phyloP scores from a whole-genome alignment of 495 filamentous ascomycete species.

The Tuber microsphaerosporum region DNA sequence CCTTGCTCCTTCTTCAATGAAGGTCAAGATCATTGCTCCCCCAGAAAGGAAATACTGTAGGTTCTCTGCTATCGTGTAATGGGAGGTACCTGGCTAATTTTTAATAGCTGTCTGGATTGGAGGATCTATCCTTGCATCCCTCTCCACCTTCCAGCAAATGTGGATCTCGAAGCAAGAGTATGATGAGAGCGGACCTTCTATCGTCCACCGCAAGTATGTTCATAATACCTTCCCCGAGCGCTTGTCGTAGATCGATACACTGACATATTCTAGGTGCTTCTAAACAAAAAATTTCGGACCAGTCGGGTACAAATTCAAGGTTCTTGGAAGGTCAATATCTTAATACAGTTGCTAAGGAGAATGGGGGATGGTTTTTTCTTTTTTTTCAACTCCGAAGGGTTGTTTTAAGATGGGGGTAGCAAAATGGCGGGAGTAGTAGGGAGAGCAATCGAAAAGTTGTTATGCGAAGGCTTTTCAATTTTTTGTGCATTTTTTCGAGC shows the following conservation, averaged over 20 bases:
- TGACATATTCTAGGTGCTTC: slow-evolving; percentile 40
- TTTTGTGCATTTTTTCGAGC: slow-evolving; percentile 25
- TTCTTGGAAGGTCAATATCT: slow-evolving; percentile 25
- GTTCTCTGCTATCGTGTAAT: slow-evolving; percentile 40
- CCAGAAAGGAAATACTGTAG: slow-evolving; percentile 96
- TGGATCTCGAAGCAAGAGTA: slow-evolving; percentile 99
- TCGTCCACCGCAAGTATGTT: slow-evolving; percentile 94
- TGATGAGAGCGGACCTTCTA: slow-evolving; percentile 98
- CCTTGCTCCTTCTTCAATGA: slow-evolving; percentile 96
- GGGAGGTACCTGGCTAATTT: slow-evolving; percentile 16
- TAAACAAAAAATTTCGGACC: slow-evolving; percentile 31
- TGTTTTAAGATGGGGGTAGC: slow-evolving; percentile 20
- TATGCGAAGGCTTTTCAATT: slow-evolving; percentile 25
- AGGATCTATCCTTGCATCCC: slow-evolving; percentile 98
- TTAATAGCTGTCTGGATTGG: slow-evolving; percentile 84
- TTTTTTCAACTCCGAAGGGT: not conserved
- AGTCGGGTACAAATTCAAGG: slow-evolving; percentile 17
- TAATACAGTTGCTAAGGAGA: slow-evolving; percentile 28
- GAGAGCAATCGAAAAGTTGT: slow-evolving; percentile 26
- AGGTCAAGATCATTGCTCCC: slow-evolving; percentile 96
- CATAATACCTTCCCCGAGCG: not conserved
- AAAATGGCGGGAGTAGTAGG: slow-evolving; percentile 11
- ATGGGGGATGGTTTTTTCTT: slow-evolving; percentile 10
- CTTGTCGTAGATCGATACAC: not conserved
- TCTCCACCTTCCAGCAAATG: slow-evolving; percentile 99